A percentile compares a stretch with the other conserved stretches of the same genome.
Conservation (phyloP, 2,329 filamentous ascomycete species). For the Alternaria longipes region DNA sequence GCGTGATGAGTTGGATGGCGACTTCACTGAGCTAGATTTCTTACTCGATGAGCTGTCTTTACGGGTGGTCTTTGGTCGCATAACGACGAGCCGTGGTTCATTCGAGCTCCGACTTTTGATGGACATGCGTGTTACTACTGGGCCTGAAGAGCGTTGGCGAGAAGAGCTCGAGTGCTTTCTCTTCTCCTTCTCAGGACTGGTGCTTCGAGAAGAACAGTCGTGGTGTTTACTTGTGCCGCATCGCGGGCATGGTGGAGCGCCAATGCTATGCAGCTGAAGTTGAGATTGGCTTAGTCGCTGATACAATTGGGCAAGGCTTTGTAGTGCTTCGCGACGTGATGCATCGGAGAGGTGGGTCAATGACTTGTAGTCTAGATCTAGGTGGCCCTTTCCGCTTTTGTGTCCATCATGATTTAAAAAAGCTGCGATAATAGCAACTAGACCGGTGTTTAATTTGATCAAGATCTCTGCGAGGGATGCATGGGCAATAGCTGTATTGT, state of each 20-base stretch:
- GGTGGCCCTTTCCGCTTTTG: conserved; percentile 38
- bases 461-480: conserved; percentile 57
- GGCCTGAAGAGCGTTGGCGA: conserved; percentile 35
- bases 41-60: conserved; percentile 38
- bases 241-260: conserved; percentile 25
- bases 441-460: conserved; percentile 58
- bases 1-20: conserved; percentile 29
- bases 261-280: conserved; percentile 40
- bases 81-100: conserved; percentile 49
- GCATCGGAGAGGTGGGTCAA: conserved; percentile 57
- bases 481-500: conserved; percentile 54
- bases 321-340: conserved; percentile 56
- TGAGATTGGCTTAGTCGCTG: conserved; percentile 51
- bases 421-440: conserved; percentile 57
- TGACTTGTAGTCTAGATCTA: conserved; percentile 55
- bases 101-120: conserved; percentile 36
- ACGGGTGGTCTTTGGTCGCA: conserved; percentile 43
- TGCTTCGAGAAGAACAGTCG: conserved; percentile 30
- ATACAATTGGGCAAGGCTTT: conserved; percentile 53
- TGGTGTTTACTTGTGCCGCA: conserved; percentile 40
- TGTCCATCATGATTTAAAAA: conserved; percentile 52
- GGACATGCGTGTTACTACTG: conserved; percentile 44
- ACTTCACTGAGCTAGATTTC: conserved; percentile 33
- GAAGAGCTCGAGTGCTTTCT: conserved; percentile 29
- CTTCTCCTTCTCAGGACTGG: conserved; percentile 34